phyloP scores from a whole-genome alignment of 1,284 basidiomycete genomes.

The Ganoderma lucidum region DNA sequence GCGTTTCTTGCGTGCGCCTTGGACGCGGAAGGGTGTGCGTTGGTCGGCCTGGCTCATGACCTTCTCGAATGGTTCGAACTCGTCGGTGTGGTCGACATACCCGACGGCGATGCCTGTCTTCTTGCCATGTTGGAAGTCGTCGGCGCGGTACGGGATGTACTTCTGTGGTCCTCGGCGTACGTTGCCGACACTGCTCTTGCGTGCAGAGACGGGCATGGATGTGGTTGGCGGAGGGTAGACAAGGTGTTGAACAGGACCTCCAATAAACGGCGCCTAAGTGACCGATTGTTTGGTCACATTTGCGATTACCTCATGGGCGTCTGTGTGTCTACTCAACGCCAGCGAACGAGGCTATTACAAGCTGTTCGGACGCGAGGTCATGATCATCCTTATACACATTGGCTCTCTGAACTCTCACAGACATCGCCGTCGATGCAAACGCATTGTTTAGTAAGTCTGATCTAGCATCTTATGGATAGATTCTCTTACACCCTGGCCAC shows the following conservation, averaged over 20 bases:
- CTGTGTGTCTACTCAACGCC: background rate
- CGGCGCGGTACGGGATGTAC: slow-evolving; percentile 78
- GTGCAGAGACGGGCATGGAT: slow-evolving; percentile 44
- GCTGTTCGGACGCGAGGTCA: no score
- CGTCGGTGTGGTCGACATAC: slow-evolving; percentile 79
- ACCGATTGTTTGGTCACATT: slow-evolving; percentile 26
- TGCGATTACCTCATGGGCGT: slow-evolving; percentile 11
- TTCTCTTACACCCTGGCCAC: no score
- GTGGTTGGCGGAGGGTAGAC: slow-evolving; percentile 12
- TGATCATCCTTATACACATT: no score
- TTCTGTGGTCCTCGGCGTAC: slow-evolving; percentile 49
- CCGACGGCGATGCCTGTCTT: slow-evolving; percentile 75
- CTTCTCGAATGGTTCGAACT: slow-evolving; percentile 84
- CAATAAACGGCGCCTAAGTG: background rate
- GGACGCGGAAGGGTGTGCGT: slow-evolving; percentile 62
- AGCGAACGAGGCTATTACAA: background rate
- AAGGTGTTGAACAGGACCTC: background rate
- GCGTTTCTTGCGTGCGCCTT: slow-evolving; percentile 50
- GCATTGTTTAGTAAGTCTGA: no score
- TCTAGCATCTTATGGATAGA: no score
- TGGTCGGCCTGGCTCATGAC: slow-evolving; percentile 76
- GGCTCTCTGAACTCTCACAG: no score
- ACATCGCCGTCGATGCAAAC: no score
- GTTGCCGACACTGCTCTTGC: slow-evolving; percentile 46
- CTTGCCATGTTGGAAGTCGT: slow-evolving; percentile 78